A percentile compares a stretch with the other conserved stretches of the same genome.
Conservation (phyloP, 192 early-diverging fungal species). For the Jimgerdemannia flammicorona region DNA sequence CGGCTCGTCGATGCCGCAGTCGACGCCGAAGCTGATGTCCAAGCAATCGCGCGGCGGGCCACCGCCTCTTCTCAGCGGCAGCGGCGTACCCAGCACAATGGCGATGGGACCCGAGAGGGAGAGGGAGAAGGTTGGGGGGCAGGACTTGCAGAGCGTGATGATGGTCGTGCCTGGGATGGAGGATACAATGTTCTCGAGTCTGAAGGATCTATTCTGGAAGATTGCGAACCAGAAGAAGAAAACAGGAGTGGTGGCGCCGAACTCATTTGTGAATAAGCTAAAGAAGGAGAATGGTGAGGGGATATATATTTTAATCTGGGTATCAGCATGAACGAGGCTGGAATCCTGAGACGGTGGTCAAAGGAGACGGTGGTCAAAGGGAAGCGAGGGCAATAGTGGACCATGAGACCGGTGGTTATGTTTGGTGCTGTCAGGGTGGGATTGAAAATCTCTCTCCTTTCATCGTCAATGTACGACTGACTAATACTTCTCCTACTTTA, state of each 20-base stretch:
- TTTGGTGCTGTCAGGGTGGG: no score
- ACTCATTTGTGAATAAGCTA: conserved; percentile 82
- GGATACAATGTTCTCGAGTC: conserved; percentile 79
- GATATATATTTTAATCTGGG: background rate
- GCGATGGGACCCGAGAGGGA: background rate
- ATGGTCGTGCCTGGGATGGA: conserved; percentile 39
- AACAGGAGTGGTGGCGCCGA: conserved; percentile 79
- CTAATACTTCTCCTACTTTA: no score
- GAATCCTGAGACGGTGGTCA: background rate
- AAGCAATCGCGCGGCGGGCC: background rate
- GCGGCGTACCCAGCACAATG: background rate
- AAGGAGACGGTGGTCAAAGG: background rate
- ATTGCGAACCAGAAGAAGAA: conserved; percentile 83
- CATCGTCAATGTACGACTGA: no score
- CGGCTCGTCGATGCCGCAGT: conserved; percentile 1
- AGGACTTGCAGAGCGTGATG: background rate
- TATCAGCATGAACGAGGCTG: background rate
- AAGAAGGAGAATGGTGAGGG: conserved; percentile 87
- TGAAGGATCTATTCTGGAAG: conserved; percentile 83
- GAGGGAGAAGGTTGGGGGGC: background rate
- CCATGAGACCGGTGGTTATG: background rate
- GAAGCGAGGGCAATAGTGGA: background rate
- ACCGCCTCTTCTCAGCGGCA: background rate
- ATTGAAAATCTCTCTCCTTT: no score
- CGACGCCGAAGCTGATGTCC: background rate